Percentiles rank a stretch among this genome's conserved stretches.
These are phyloP conservation scores for Claviceps cyperi DNA, from an alignment of 2,329 filamentous ascomycete genomes.

Conservation along the genomic window DNA sequence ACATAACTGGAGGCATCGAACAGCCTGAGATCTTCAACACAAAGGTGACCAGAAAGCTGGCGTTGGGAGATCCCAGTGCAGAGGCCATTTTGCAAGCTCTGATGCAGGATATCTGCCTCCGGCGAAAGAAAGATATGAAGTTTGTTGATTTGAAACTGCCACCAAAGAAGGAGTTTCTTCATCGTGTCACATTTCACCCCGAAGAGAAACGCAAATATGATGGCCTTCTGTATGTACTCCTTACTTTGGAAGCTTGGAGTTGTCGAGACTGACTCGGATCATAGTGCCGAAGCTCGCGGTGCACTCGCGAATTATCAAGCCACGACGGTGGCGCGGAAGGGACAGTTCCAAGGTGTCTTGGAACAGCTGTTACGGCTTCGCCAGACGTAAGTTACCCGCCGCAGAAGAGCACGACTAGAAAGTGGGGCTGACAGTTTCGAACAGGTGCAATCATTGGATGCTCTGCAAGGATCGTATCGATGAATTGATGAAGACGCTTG, in stretches of 20 bases:
- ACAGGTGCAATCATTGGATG: slow-evolving; percentile 71
- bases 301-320: slow-evolving; percentile 46
- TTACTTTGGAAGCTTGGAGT: neutral
- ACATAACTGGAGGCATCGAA: slow-evolving; percentile 61
- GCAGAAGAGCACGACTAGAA: neutral
- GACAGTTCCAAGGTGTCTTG: slow-evolving; percentile 59
- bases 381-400: slow-evolving; percentile 40
- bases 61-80: slow-evolving; percentile 38
- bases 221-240: slow-evolving; percentile 43
- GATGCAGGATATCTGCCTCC: slow-evolving; percentile 67
- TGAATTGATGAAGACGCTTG: slow-evolving; percentile 55
- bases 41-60: slow-evolving; percentile 46
- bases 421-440: neutral
- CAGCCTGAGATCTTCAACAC: slow-evolving; percentile 59
- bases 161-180: slow-evolving; percentile 61
- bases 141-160: slow-evolving; percentile 75
- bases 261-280: slow-evolving; percentile 10
- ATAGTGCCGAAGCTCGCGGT: slow-evolving; percentile 57
- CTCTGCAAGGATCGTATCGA: slow-evolving; percentile 63
- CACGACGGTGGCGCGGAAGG: slow-evolving; percentile 26
- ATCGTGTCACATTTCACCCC: slow-evolving; percentile 56
- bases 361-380: slow-evolving; percentile 71
- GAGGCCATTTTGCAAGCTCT: slow-evolving; percentile 56
- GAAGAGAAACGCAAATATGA: slow-evolving; percentile 70
- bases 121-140: slow-evolving; percentile 75